A percentile compares a stretch with the other conserved stretches of the same genome.
Evolutionary conservation across 2,329 filamentous ascomycete species (phyloP).

Genomic region (Colletotrichum karsti): DNA sequence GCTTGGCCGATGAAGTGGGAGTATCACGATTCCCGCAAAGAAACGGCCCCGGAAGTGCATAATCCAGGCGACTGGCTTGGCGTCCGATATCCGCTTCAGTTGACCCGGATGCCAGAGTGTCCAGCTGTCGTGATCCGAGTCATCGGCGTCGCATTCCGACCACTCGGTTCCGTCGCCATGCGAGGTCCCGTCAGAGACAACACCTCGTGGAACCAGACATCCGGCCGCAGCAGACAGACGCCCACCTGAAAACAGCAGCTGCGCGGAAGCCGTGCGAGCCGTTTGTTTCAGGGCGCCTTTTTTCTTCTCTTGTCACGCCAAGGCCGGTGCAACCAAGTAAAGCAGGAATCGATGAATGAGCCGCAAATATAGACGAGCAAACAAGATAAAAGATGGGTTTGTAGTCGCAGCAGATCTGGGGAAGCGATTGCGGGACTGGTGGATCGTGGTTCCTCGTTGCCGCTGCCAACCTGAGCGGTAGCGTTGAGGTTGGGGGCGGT

Average conservation of each 20-base stretch:
- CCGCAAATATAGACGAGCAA: background rate
- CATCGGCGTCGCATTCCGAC: background rate
- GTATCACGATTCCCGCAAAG: too few relatives aligned
- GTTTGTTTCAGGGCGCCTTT: background rate
- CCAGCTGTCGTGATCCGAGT: background rate
- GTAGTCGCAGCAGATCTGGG: background rate
- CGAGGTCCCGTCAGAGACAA: background rate
- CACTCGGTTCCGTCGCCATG: background rate
- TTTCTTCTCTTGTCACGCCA: background rate
- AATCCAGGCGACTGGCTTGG: too few relatives aligned
- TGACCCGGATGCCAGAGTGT: background rate
- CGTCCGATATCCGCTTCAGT: background rate
- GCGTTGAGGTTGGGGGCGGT: background rate
- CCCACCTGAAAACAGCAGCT: background rate
- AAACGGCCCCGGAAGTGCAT: too few relatives aligned
- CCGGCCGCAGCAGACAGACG: background rate
- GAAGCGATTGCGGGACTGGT: background rate
- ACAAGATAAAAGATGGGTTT: background rate
- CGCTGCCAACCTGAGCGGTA: background rate
- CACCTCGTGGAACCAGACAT: background rate
- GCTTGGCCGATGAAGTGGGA: too few relatives aligned
- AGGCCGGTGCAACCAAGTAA: background rate
- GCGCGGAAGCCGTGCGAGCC: background rate
- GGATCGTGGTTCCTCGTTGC: background rate
- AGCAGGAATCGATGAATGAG: background rate